Conservation (phyloP, 164 flowering plant genomes). For the Dillenia turbinata region DNA sequence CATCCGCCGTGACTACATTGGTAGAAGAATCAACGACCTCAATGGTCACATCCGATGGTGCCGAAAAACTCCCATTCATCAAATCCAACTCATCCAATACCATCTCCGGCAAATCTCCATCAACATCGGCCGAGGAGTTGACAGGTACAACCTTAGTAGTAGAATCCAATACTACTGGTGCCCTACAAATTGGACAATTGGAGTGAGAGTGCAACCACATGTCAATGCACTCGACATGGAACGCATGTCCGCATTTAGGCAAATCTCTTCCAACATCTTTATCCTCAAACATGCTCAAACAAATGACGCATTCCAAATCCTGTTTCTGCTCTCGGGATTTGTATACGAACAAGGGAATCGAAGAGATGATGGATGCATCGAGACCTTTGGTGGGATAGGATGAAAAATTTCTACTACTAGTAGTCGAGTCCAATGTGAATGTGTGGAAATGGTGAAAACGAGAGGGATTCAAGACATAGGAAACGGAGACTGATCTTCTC, state of each 20-base stretch:
- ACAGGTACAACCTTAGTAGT: neutral
- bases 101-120: neutral
- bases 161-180: conserved; percentile 18
- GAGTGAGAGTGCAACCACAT: conserved; percentile 61
- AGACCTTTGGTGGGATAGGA: conserved; percentile 35
- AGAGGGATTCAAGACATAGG: conserved; percentile 15
- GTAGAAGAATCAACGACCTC: conserved; percentile 8
- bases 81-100: neutral
- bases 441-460: conserved; percentile 10
- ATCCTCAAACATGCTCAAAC: conserved; percentile 52
- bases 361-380: conserved; percentile 31
- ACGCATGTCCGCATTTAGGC: conserved; percentile 47
- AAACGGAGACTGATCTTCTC: conserved; percentile 14
- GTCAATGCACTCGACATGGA: conserved; percentile 68
- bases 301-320: conserved; percentile 49
- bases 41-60: conserved; percentile 9
- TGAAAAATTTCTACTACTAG: neutral
- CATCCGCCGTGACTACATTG: neutral
- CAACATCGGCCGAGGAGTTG: neutral
- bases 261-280: conserved; percentile 40
- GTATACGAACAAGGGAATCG: conserved; percentile 49
- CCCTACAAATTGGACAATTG: conserved; percentile 64
- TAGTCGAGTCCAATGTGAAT: conserved; percentile 9
- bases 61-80: neutral
- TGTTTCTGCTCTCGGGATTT: conserved; percentile 8